Conservation (phyloP, 495 filamentous ascomycete genomes). For the Astrothelium macrocarpum region DNA sequence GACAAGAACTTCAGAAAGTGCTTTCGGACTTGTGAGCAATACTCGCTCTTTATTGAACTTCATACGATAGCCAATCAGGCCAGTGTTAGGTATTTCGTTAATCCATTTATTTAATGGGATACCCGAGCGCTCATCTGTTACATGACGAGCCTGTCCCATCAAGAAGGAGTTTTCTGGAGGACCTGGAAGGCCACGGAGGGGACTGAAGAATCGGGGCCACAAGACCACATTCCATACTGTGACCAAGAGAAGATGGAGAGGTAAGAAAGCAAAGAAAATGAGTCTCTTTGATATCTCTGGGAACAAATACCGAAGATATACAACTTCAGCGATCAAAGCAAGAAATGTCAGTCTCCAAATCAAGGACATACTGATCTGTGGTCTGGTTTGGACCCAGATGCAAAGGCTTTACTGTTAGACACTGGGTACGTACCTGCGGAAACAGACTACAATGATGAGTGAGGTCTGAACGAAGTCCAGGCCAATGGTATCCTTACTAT, state of each 20-base stretch:
- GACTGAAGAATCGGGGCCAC: conserved; percentile 10
- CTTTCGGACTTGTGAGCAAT: conserved; percentile 2
- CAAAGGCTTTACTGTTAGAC: neutral
- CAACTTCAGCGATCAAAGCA: neutral
- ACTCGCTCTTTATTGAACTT: conserved; percentile 8
- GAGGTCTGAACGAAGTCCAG: neutral
- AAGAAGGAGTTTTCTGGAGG: neutral
- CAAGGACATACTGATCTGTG: neutral
- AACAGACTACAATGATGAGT: neutral
- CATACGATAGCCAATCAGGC: conserved; percentile 9
- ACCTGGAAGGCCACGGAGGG: conserved; percentile 9
- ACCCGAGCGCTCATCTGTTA: conserved; percentile 6
- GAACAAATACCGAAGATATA: neutral
- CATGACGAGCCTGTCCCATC: conserved; percentile 1
- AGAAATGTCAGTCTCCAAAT: neutral
- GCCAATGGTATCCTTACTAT: neutral
- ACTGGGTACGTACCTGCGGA: neutral
- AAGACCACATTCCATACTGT: conserved; percentile 3
- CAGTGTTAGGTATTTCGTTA: conserved; percentile 14
- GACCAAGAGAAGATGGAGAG: neutral
- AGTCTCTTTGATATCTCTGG: neutral
- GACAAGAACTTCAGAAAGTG: conserved; percentile 8
- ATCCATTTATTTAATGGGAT: conserved; percentile 9
- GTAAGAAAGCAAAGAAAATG: neutral
- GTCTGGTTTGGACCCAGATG: neutral